phyloP scores from a whole-genome alignment of 1,139 yeast genomes.

The Diutina scorzettiae region DNA sequence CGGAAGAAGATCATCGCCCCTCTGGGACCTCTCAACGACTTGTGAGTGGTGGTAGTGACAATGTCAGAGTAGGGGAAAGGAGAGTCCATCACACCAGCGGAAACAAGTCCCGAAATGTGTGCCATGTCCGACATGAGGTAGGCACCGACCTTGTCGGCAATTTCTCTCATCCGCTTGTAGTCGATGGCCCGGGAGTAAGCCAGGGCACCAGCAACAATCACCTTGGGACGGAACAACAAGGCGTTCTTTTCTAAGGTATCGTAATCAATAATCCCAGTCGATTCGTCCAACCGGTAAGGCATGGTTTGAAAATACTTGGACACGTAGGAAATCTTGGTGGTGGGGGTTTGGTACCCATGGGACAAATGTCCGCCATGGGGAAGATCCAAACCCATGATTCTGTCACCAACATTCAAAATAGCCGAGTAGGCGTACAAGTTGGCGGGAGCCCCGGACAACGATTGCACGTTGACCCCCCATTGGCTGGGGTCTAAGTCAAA shows the following conservation, averaged over 20 bases:
- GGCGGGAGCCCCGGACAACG: slow-evolving; percentile 95
- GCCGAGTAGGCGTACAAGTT: slow-evolving; percentile 95
- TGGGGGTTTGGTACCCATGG: slow-evolving; percentile 95
- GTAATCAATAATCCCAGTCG: slow-evolving; percentile 89
- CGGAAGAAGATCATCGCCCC: slow-evolving; percentile 99
- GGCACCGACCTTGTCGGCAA: slow-evolving; percentile 94
- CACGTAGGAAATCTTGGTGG: slow-evolving; percentile 90
- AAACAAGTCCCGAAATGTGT: slow-evolving; percentile 90
- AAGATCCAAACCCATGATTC: slow-evolving; percentile 92
- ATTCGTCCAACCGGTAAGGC: slow-evolving; percentile 92
- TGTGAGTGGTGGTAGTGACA: slow-evolving; percentile 97
- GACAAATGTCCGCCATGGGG: slow-evolving; percentile 98
- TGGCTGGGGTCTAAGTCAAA: slow-evolving; percentile 66
- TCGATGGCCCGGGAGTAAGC: slow-evolving; percentile 94
- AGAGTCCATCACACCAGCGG: slow-evolving; percentile 93
- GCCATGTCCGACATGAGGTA: slow-evolving; percentile 97
- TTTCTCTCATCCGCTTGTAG: slow-evolving; percentile 90
- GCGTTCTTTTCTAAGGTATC: slow-evolving; percentile 91
- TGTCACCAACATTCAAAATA: slow-evolving; percentile 84
- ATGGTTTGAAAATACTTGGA: slow-evolving; percentile 95
- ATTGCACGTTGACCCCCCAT: slow-evolving; percentile 98
- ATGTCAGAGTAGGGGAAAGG: slow-evolving; percentile 96
- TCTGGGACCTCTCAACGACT: slow-evolving; percentile 97
- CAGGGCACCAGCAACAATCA: slow-evolving; percentile 93
- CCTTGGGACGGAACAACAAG: slow-evolving; percentile 83